These are phyloP conservation scores for Cardamine chenopodiifolia DNA, from an alignment of 345 rosid species.

Conservation along the genomic window DNA sequence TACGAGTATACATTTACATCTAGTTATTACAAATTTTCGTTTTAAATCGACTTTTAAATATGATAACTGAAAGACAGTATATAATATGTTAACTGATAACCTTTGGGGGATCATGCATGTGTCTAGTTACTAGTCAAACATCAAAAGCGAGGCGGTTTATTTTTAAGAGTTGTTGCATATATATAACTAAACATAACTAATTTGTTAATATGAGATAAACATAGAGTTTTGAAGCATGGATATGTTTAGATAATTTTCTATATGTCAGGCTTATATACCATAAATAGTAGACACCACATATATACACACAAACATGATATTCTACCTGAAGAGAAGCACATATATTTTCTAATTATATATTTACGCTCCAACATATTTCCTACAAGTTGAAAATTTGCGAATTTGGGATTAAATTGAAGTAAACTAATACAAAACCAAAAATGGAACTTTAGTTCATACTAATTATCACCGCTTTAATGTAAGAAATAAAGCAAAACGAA, in stretches of 20 bases:
- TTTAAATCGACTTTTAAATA: neutral
- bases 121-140: constrained; percentile 31
- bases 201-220: constrained; percentile 23
- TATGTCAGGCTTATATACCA: constrained; percentile 20
- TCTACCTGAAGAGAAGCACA: constrained; percentile 24
- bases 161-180: neutral
- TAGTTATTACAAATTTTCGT: neutral
- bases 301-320: constrained; percentile 19
- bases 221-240: neutral
- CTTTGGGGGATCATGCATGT: neutral
- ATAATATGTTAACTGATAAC: neutral
- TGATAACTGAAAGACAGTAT: neutral
- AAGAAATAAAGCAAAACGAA: neutral
- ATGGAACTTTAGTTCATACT: neutral
- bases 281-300: constrained; percentile 20
- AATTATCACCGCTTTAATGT: neutral
- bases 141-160: neutral
- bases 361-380: neutral
- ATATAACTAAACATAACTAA: constrained; percentile 15
- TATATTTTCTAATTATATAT: neutral
- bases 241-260: constrained; percentile 9
- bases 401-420: neutral
- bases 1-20: neutral
- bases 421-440: neutral
- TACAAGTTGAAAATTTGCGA: neutral